Percentiles rank a stretch among this genome's conserved stretches.
These are phyloP conservation scores for Alloascoidea africana DNA, from an alignment of 805 yeast species.

Conservation along the genomic window DNA sequence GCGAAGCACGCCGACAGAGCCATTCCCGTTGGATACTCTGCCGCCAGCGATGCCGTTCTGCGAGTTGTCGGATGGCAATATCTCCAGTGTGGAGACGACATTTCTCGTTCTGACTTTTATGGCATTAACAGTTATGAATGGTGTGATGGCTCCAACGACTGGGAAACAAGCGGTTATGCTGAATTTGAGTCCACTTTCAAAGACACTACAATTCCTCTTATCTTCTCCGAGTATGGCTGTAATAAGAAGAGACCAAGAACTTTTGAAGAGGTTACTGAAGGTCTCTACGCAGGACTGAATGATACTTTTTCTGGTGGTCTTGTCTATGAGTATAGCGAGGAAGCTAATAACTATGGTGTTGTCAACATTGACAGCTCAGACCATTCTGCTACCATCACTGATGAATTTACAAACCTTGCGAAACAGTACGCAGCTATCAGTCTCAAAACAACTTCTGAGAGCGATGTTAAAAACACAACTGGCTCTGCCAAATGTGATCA, in stretches of 20 bases:
- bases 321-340: constrained; percentile 87
- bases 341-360: constrained; percentile 65
- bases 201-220: neutral
- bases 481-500: neutral
- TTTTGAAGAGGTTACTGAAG: constrained; percentile 61
- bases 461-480: constrained; percentile 23
- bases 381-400: neutral
- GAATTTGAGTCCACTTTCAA: constrained; percentile 36
- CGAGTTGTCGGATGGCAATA: constrained; percentile 66
- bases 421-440: constrained; percentile 14
- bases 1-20: constrained; percentile 50
- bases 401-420: neutral
- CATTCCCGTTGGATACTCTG: constrained; percentile 92
- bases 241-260: constrained; percentile 65
- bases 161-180: constrained; percentile 57
- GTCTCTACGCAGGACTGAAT: constrained; percentile 43
- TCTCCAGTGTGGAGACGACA: constrained; percentile 58
- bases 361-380: constrained; percentile 36
- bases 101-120: constrained; percentile 50
- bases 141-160: constrained; percentile 66
- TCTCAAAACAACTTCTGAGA: neutral
- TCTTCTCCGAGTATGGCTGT: constrained; percentile 40
- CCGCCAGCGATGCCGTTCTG: constrained; percentile 66
- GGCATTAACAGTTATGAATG: constrained; percentile 93
- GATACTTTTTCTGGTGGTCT: constrained; percentile 65